Percentiles rank a stretch among this genome's conserved stretches.
Evolutionary conservation across 441 rosid species (phyloP).

Genomic region (Biscutella laevigata): DNA sequence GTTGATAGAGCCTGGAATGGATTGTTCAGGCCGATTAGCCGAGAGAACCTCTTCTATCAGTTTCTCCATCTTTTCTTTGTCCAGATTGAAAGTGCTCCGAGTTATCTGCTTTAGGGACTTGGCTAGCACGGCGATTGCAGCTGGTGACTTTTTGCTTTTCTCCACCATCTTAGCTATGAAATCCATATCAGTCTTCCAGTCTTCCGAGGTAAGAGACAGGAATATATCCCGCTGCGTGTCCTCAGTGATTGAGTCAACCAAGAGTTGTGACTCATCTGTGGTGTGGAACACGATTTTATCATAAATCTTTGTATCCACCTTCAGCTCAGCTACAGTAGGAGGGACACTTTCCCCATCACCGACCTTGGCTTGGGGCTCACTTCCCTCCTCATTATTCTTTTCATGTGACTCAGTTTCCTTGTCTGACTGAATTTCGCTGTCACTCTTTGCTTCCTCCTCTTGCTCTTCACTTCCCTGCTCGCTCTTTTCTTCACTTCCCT

Average conservation of each 20-base stretch:
- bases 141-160: constrained; percentile 25
- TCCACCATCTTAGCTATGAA: neutral
- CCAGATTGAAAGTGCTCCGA: neutral
- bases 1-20: too few relatives aligned
- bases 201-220: neutral
- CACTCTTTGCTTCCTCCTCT: too few relatives aligned
- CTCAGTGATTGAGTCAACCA: neutral
- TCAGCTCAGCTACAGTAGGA: neutral
- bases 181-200: neutral
- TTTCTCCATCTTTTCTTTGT: neutral
- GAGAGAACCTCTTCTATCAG: constrained; percentile 4
- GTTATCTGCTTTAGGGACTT: constrained; percentile 22
- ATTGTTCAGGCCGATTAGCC: too few relatives aligned
- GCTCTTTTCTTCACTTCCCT: neutral
- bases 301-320: neutral
- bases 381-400: too few relatives aligned
- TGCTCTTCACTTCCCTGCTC: neutral
- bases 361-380: neutral
- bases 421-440: neutral
- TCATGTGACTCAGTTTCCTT: neutral
- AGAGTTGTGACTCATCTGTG: neutral
- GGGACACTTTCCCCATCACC: neutral
- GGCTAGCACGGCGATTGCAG: constrained; percentile 27
- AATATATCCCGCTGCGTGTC: neutral
- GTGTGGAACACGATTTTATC: neutral